phyloP scores from a whole-genome alignment of 129 eudicot species.

The Solidago caesia region DNA sequence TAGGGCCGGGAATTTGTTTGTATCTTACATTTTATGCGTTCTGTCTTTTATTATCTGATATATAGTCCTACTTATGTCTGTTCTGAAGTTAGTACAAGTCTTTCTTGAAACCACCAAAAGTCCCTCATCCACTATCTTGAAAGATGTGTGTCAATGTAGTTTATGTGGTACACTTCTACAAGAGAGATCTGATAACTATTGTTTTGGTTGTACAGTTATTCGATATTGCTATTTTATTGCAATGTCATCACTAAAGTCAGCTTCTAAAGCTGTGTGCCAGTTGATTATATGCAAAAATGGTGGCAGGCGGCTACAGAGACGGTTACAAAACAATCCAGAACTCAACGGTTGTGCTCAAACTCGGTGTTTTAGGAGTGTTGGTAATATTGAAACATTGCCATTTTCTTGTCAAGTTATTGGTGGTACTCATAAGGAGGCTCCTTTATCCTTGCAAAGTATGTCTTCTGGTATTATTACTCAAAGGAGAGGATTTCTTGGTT shows the following conservation, averaged over 20 bases:
- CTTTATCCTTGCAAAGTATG: constrained; percentile 21
- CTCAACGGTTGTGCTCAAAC: constrained; percentile 34
- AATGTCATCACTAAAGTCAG: constrained; percentile 58
- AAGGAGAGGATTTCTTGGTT: constrained; percentile 72
- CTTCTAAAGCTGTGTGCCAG: constrained; percentile 47
- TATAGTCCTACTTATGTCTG: not conserved
- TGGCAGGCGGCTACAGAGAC: constrained; percentile 33
- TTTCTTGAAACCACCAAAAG: not conserved
- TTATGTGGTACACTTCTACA: constrained; percentile 16
- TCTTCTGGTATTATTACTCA: constrained; percentile 40
- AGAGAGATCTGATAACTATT: not conserved
- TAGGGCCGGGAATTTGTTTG: not conserved
- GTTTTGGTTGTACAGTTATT: constrained; percentile 16
- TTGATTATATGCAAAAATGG: constrained; percentile 40
- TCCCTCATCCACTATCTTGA: not conserved
- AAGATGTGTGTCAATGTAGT: not conserved
- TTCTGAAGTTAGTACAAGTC: not conserved
- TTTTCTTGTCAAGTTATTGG: constrained; percentile 27
- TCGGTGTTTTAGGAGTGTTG: constrained; percentile 51
- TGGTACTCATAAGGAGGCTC: constrained; percentile 19
- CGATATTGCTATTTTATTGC: constrained; percentile 2
- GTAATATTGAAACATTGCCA: constrained; percentile 28
- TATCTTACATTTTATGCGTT: not conserved
- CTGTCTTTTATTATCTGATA: not conserved
- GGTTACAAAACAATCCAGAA: constrained; percentile 22